phyloP scores from a whole-genome alignment of 805 yeast genomes.

The Kazachstania martiniae region DNA sequence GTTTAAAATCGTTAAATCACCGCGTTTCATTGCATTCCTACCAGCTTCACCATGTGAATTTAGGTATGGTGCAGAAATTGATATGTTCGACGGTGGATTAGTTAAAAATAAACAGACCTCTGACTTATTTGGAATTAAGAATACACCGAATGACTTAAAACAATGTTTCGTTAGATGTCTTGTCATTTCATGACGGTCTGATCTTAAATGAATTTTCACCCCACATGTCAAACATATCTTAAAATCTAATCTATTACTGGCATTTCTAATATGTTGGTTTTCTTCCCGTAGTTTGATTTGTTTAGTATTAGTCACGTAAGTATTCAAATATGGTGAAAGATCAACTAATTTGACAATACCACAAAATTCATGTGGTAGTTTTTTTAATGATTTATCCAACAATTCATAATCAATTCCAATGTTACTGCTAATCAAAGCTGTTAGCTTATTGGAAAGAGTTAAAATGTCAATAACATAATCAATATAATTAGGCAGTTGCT shows the following conservation, averaged over 20 bases:
- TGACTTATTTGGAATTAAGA: conserved; percentile 29
- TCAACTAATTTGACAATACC: conserved; percentile 43
- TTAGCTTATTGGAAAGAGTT: conserved; percentile 4
- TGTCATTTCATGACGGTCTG: conserved; percentile 23
- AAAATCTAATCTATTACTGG: conserved; percentile 31
- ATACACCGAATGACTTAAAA: conserved; percentile 27
- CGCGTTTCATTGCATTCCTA: conserved; percentile 40
- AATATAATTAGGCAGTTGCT: conserved; percentile 6
- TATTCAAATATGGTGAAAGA: conserved; percentile 37
- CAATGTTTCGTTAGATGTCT: conserved; percentile 24
- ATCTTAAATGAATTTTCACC: conserved; percentile 27
- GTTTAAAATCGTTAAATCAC: conserved; percentile 44
- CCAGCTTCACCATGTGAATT: conserved; percentile 71
- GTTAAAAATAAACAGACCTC: conserved; percentile 26
- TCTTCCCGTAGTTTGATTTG: conserved; percentile 22
- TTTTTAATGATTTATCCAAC: conserved; percentile 8
- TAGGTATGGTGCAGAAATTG: conserved; percentile 56
- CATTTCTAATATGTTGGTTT: conserved; percentile 18
- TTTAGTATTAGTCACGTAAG: conserved; percentile 28
- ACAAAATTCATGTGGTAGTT: conserved; percentile 36
- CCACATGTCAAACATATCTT: conserved; percentile 39
- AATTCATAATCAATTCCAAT: not conserved
- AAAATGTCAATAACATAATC: conserved; percentile 8
- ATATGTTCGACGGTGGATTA: conserved; percentile 23
- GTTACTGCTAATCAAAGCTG: no score